Conservation (phyloP, 257 asterid species). For the Petunia secreta region DNA sequence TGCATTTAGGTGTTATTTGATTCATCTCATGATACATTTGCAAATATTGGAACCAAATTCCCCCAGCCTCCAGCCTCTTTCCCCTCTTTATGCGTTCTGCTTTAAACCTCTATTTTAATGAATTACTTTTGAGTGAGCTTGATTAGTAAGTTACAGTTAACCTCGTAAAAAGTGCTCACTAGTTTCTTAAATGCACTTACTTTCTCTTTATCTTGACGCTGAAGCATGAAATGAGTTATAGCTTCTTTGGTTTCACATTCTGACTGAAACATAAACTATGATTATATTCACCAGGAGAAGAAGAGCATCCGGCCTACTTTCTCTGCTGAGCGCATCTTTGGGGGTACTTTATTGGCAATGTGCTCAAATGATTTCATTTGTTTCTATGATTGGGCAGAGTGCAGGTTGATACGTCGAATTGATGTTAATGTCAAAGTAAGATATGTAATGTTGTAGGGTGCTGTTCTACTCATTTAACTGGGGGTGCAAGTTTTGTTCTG, state of each 20-base stretch:
- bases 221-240: conserved; percentile 1
- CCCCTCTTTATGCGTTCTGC: background rate
- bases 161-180: background rate
- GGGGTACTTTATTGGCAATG: conserved; percentile 86
- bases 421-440: conserved; percentile 94
- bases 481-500: conserved; percentile 13
- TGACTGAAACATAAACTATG: conserved; percentile 26
- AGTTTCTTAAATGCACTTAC: background rate
- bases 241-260: conserved; percentile 17
- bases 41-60: background rate
- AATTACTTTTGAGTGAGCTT: conserved; percentile 19
- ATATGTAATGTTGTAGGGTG: conserved; percentile 18
- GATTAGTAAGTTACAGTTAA: background rate
- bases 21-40: background rate
- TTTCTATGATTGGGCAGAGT: conserved; percentile 93
- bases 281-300: conserved; percentile 73
- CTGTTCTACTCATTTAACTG: background rate
- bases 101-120: background rate
- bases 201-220: conserved; percentile 21
- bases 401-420: conserved; percentile 87
- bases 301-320: conserved; percentile 94
- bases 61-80: background rate
- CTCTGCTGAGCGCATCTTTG: conserved; percentile 89
- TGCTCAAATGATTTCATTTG: conserved; percentile 92
- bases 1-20: background rate